phyloP scores from a whole-genome alignment of 2,329 filamentous ascomycete genomes.

The Magnaporthiopsis rhizophila region DNA sequence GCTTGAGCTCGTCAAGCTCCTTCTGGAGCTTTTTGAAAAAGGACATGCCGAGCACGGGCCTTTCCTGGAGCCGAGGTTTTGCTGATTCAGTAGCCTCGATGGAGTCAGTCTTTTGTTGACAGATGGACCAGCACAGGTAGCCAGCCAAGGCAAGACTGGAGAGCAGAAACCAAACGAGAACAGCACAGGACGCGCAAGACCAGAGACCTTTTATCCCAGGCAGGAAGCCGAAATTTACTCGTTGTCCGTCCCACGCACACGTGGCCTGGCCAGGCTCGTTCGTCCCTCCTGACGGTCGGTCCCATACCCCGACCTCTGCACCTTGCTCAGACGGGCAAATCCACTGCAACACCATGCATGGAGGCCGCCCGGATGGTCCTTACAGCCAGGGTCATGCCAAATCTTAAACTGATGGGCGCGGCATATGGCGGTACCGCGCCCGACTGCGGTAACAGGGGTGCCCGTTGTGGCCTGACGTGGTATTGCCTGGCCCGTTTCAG shows the following conservation, averaged over 20 bases:
- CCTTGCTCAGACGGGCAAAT: not conserved
- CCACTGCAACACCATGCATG: not conserved
- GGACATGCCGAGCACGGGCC: conserved; percentile 1
- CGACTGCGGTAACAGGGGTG: not conserved
- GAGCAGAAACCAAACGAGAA: not conserved
- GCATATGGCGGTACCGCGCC: not conserved
- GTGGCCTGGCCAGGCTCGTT: not conserved
- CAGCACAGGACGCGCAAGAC: not conserved
- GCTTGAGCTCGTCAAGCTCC: conserved; percentile 7
- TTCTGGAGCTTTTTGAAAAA: conserved; percentile 9
- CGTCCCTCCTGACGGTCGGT: not conserved
- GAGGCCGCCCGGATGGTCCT: not conserved
- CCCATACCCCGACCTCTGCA: too few species aligned
- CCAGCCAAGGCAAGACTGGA: not conserved
- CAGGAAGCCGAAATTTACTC: not conserved
- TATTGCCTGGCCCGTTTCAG: not conserved
- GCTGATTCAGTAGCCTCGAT: not conserved
- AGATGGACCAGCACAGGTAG: not conserved
- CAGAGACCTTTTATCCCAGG: not conserved
- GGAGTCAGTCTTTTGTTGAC: not conserved
- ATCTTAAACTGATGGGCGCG: not conserved
- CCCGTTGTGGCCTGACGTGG: not conserved
- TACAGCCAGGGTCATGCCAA: not conserved
- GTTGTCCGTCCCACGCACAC: not conserved
- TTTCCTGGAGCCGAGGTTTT: not conserved